Base-by-base conservation (phyloP, 805 yeast genomes). In the Tetrapisispora phaffii region DNA sequence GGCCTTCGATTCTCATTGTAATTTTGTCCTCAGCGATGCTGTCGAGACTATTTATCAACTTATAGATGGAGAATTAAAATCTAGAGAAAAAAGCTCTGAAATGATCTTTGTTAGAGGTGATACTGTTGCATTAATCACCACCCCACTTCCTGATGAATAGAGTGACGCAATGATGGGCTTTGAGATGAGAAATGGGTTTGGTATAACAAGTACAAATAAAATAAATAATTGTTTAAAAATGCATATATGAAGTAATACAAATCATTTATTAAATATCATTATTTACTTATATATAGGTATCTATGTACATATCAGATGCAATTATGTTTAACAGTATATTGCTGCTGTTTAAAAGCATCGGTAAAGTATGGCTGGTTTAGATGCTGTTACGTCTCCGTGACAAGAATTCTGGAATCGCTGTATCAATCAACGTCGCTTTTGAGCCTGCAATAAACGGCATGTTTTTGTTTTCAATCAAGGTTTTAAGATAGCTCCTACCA, bases 31-130 rank as follows among this genome's bases (percentile, higher is more conserved):
- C 50, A 87, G 97, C 54, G 95, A 93, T 56, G 96, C 95, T 7
- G 76, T 74, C 44, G 99, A 93, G 60, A 85, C 84, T 1, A 79
- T 89, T 33, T 85, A 76, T 61, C 70, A 71, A 33, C 57, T 80
- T 15, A 74, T 71, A 28, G 79, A 73, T 4, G 76, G 72, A 3
- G 75, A 57, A 37, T 51, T 70, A 44, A 60, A 68, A 60, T 64
- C 76, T 9, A 63, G 56, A 17, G 71, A 72, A 20, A 83, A 80
- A 58, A 73, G 74, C 50, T 75, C 87, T 16, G 96, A 86, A 45
- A 85, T 93, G 88, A 80, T 93, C 36, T 90, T 90, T 67, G 89
- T 93, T 15, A 81, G 99, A 69, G 99, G 99, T n/a, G 98, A 93
- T 66, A 80, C 94, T 2, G 97, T 93, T 37, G 86, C 94, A 42